Evolutionary conservation across 164 flowering plant genomes (phyloP).

Genomic region (Stephania cephalantha): DNA sequence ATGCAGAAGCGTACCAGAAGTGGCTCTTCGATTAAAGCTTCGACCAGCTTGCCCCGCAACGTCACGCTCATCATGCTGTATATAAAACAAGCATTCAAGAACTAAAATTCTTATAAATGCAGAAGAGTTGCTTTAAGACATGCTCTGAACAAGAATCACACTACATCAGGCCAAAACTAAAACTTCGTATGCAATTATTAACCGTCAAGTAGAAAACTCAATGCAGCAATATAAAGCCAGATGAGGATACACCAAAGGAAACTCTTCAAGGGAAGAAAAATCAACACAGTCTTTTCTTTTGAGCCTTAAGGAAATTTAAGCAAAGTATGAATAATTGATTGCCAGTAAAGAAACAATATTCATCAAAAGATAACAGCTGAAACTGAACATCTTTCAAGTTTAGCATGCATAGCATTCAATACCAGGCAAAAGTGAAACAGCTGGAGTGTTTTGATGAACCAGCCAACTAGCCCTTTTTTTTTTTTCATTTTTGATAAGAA

Average conservation of each 20-base stretch:
- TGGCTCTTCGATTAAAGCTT: constrained; percentile 35
- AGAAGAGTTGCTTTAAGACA: constrained; percentile 38
- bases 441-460: too few relatives aligned
- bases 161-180: constrained; percentile 36
- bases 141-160: constrained; percentile 39
- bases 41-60: constrained; percentile 65
- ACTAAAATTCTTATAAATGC: constrained; percentile 59
- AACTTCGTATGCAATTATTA: constrained; percentile 29
- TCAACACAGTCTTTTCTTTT: neutral
- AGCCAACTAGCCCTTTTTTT: too few relatives aligned
- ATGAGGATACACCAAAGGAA: neutral
- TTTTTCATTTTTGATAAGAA: too few relatives aligned
- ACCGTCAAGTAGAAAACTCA: constrained; percentile 25
- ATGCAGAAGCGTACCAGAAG: constrained; percentile 39
- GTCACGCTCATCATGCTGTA: constrained; percentile 89
- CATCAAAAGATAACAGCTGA: neutral
- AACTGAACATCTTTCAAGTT: neutral
- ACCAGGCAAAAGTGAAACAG: too few relatives aligned
- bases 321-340: neutral
- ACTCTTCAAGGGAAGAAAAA: neutral
- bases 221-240: neutral
- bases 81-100: constrained; percentile 72
- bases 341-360: neutral
- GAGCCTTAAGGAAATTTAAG: neutral
- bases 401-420: too few relatives aligned